Base-by-base conservation (phyloP, 163 green algal species). In the Prototheca cutis region DNA sequence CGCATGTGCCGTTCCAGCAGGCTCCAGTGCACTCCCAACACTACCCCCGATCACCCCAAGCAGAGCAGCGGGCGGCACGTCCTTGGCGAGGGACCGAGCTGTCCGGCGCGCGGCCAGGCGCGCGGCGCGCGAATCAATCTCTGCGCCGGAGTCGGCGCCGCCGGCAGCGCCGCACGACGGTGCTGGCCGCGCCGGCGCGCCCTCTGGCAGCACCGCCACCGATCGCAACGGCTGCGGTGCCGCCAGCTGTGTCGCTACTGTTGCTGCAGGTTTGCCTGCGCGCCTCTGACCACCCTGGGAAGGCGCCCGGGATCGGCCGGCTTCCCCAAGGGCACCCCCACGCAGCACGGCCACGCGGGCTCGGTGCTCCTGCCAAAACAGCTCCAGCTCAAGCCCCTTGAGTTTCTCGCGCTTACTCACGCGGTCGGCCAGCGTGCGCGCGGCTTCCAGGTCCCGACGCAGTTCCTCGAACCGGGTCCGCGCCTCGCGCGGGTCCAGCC, bases 401-500 rank as follows among this genome's bases (percentile, higher is more conserved):
- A 74, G 58, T 60, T 72, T 75, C 65, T 80, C 73, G 8, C 73
- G 60, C 59, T 63, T 55, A 28, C 65, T 55, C 34, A 75, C 62
- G 42, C 75, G 71, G 48, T 80, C 73, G 2, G 69, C 69, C 56
- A 80, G 63, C 36, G 70, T 78, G 48, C 73, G 60, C 2, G 55
- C 48, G 17, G 42, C 28, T 36, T 80, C 73, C 29, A 80, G 56
- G 40, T 80, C 73, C 8, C 59, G 48, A 47, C 68, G 54, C 4
- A 77, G 58, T 31, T 61, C 51, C 42, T 63, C 57, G 49, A 77
- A 73, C 17, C 68, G 63, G 21, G 40, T 8, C 31, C 59, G 31
- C 5, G 58, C 58, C 48, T 77, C 67, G 4, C 53, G 39, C 2
- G 53, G 49, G 48, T 73, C 58, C 62, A 78, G 53, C 27, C 53